Evolutionary conservation across 208 protist genomes (phyloP), one percentile per base, ranked within the genome.

Genomic region (Trypanosomatidae sp.): DNA sequence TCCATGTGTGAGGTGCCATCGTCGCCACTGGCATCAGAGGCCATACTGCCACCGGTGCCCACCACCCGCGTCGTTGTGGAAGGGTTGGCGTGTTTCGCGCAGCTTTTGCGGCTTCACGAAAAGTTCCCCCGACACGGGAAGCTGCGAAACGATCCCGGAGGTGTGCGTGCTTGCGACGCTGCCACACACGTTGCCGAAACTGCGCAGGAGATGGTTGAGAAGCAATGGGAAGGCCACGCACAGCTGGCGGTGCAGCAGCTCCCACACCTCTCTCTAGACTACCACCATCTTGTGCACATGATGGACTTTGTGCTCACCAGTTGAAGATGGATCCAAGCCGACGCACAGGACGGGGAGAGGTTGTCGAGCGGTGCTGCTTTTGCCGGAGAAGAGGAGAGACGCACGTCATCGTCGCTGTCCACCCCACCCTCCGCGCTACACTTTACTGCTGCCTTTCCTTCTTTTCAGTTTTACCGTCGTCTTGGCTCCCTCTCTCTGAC

Each of bases 221-320:
- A 68, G 25, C 75, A 71, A 33, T 80, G 75, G 75, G 64, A 62
- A n/a, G 64, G 53, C 13, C 66, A 72, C 44, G 56, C 71, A 13
- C 33, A 43, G 19, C 39, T 36, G 36, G 66, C 43, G 4, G 47
- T 70, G 44, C 62, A 13, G 10, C 55, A 56, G 39, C 36, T 73
- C 8, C 30, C 39, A n/a, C 36, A 69, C 33, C 46, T 81, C 1
- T 15, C 28, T 49, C n/a, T 4, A 7, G 36, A 44, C 58, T 69
- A 76, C 58, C 19, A 46, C 30, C 66, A 65, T 43, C 44, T 55
- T 58, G 70, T 73, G 36, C 69, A 52, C 12, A 6, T 74, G n/a
- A 44, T 80, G 28, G 46, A 46, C 28, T 69, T 74, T 46, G 74
- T 70, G 9, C 74, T 79, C 22, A 22, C 53, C 15, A 0, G 25